Evolutionary conservation across 345 rosid species (phyloP).

Genomic region (Geranium rotundifolium): DNA sequence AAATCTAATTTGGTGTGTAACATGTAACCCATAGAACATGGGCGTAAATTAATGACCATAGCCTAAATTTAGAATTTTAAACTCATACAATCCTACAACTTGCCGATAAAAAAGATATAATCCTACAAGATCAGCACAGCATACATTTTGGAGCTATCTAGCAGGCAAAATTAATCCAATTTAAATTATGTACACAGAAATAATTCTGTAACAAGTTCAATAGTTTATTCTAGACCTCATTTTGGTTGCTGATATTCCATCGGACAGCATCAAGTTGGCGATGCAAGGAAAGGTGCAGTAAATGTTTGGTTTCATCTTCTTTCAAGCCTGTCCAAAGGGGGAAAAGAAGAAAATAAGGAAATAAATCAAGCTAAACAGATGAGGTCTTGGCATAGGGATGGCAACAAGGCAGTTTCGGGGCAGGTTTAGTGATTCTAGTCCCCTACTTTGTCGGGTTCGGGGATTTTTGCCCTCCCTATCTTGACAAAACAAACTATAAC

Average conservation of each 20-base stretch:
- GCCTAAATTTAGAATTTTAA: too few relatives aligned
- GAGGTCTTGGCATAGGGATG: background rate
- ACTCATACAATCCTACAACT: background rate
- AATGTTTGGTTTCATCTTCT: conserved; percentile 59
- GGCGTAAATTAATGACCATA: background rate
- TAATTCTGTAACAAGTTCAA: background rate
- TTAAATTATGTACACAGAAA: background rate
- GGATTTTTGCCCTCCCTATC: too few relatives aligned
- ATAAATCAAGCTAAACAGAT: background rate
- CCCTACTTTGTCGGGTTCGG: too few relatives aligned
- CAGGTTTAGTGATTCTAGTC: too few relatives aligned
- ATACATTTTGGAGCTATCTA: background rate
- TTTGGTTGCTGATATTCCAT: conserved; percentile 79
- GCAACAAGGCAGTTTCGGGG: too few relatives aligned
- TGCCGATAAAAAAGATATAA: too few relatives aligned
- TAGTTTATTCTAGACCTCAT: conserved; percentile 48
- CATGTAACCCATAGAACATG: background rate
- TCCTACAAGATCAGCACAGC: background rate
- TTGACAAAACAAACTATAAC: background rate
- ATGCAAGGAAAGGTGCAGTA: conserved; percentile 47
- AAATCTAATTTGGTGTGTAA: background rate
- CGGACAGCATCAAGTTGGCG: conserved; percentile 53
- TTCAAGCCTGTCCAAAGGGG: conserved; percentile 19
- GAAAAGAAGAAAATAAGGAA: background rate
- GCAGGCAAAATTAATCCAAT: background rate